Base-by-base conservation (phyloP, 257 asterid species). In the Jaltomata sinuosa region DNA sequence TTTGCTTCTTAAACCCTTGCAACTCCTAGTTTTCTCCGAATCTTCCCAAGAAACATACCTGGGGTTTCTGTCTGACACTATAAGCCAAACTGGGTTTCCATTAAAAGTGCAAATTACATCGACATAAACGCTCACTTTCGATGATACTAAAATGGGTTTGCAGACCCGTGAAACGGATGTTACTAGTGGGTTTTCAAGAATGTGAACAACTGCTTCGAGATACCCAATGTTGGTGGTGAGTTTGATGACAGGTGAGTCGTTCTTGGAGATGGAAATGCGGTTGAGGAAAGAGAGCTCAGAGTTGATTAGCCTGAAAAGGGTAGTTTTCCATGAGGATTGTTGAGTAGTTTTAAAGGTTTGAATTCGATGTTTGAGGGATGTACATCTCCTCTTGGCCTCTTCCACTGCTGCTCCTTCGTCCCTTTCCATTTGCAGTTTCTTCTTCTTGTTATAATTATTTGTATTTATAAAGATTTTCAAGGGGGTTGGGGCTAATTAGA, bases 81-180 rank as follows among this genome's bases (percentile, higher is more conserved):
- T 54, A 81, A 96, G 86, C 99, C 99, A 96, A 84, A 94, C 97
- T 2, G 99, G 99, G 83, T 86, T 89, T 52, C 98, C 97, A 50
- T 89, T 89, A 32, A 93, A 55, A 74, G 94, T 90, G 67, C 98
- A 95, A 14, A 95, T 89, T 34, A 91, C 87, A n/a, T 96, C 99
- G 38, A 95, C 92, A 83, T 94, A 91, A 81, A 93, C 65, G 54
- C 91, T 89, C 42, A 45, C n/a, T 15, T 84, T 4, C 87, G 80
- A 87, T 85, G 85, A 15, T 11, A 89, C 49, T 57, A 82, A 81
- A 79, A 94, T 71, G 21, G 97, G 88, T 89, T 90, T 94, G 85
- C 98, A 94, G 83, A 94, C 97, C 31, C 98, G 98, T 22, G 98
- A 94, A 47, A 94, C 94, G 36, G 92, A 93, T 25, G 91, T 90